Conservation (phyloP, 768 basidiomycete species). For the Pleurotus eryngii region DNA sequence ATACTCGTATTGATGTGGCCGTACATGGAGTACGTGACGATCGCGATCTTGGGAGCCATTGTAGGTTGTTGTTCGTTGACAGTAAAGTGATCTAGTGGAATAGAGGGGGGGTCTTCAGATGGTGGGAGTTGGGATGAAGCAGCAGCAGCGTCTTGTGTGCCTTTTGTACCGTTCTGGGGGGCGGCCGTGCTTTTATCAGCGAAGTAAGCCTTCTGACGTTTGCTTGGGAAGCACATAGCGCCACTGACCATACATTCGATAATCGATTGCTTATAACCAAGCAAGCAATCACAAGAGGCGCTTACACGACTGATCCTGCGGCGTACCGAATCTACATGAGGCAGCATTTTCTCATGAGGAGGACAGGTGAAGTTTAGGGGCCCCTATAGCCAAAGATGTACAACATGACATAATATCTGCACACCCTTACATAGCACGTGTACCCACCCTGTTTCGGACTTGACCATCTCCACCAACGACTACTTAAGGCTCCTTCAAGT, state of each 20-base stretch:
- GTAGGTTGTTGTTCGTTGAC: not conserved
- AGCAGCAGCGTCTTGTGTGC: not conserved
- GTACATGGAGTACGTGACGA: conserved; percentile 55
- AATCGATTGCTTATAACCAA: too few species aligned
- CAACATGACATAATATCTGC: too few species aligned
- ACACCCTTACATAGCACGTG: conserved; percentile 1
- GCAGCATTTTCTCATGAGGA: too few species aligned
- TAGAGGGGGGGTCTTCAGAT: not conserved
- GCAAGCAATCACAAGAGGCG: too few species aligned
- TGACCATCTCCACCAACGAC: conserved; percentile 3
- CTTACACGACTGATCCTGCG: too few species aligned
- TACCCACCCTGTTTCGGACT: conserved; percentile 7
- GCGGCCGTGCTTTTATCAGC: conserved; percentile 1
- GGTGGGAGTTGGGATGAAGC: not conserved
- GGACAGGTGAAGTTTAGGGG: too few species aligned
- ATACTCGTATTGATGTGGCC: conserved; percentile 50
- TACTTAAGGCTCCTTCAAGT: conserved; percentile 2
- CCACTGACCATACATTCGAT: not conserved
- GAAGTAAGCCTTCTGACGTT: conserved; percentile 7
- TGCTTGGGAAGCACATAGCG: conserved; percentile 6
- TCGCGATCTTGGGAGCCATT: conserved; percentile 37
- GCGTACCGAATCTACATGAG: too few species aligned
- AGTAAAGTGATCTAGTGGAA: not conserved
- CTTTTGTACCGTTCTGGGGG: conserved; percentile 8
- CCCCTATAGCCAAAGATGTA: too few species aligned